Base-by-base conservation (phyloP, 345 rosid species). In the Aquilaria malaccensis region DNA sequence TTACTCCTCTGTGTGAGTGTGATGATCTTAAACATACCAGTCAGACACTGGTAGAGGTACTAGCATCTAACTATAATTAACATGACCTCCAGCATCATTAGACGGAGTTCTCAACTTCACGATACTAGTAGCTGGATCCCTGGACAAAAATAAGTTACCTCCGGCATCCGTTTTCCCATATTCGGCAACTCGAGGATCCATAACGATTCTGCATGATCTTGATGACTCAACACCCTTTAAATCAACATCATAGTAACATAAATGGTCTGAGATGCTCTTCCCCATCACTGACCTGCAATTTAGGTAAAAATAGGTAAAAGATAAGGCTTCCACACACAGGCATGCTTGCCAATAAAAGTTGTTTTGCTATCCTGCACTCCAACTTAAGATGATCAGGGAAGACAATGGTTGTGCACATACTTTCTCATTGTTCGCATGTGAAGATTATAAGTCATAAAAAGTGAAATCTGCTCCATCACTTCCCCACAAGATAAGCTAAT, bases 211-310 rank as follows among this genome's bases (percentile, higher is more conserved):
- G 74, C 93, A 89, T 43, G 85, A 81, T 66, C 80, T 79, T 85
- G 83, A 82, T 33, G 75, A 46, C 52, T 72, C 74, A 15, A 5
- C 43, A 37, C 43, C 43, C 73, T 57, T 74, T 57, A 89, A 65
- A 2, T 76, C 80, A n/a, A 89, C 76, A 59, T 97, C 96, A 63
- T 73, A 87, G 63, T 93, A 93, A 10, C 12, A 51, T 65, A 93
- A 71, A 75, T 93, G 96, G 76, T 93, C 98, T 0, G 76, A 57
- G 10, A 89, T 71, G 79, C 96, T 90, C 60, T 62, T 81, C 30
- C 99, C 96, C 13, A 65, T 62, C 69, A 94, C 97, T 0, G 97
- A 94, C 70, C 97, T 93, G 79, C 69, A 82, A 22, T 46, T 13
- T 59, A 33, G 56, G 33, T 22, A 2, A n/a, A 43, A 2, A 7